phyloP scores from a whole-genome alignment of 352 stramenopile genomes.

The Phytophthora hibernalis region DNA sequence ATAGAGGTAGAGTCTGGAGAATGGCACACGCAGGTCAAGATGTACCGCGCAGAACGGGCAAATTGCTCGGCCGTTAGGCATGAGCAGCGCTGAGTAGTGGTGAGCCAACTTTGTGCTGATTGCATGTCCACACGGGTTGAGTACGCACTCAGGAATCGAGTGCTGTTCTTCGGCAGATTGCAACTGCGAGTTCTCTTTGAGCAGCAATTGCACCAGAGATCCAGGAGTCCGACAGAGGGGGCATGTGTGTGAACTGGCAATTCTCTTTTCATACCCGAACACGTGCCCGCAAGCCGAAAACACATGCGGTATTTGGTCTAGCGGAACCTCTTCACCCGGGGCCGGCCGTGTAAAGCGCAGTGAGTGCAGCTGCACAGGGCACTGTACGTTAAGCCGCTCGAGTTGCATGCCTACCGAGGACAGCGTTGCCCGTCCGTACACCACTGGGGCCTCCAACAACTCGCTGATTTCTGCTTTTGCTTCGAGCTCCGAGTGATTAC shows the following conservation, averaged over 20 bases:
- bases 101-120: slow-evolving; percentile 73
- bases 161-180: slow-evolving; percentile 64
- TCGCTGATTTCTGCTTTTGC: slow-evolving; percentile 33
- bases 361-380: slow-evolving; percentile 76
- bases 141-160: slow-evolving; percentile 74
- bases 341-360: slow-evolving; percentile 58
- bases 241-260: slow-evolving; percentile 65
- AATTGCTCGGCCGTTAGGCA: slow-evolving; percentile 81
- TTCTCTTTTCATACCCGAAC: slow-evolving; percentile 77
- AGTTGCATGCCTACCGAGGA: slow-evolving; percentile 71
- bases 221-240: slow-evolving; percentile 72
- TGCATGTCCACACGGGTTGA: slow-evolving; percentile 86
- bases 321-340: slow-evolving; percentile 53
- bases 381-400: slow-evolving; percentile 77
- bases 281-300: slow-evolving; percentile 85
- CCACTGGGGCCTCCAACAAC: slow-evolving; percentile 37
- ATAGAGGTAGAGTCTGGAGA: slow-evolving; percentile 80
- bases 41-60: slow-evolving; percentile 84
- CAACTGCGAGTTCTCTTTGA: slow-evolving; percentile 83
- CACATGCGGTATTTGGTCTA: slow-evolving; percentile 72
- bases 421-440: slow-evolving; percentile 40
- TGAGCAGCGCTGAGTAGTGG: slow-evolving; percentile 65
- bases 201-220: slow-evolving; percentile 68
- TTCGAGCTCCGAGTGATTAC: slow-evolving; percentile 35
- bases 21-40: slow-evolving; percentile 67